Conservation (phyloP, 2,329 filamentous ascomycete species). For the Microcyclospora tardicrescens region DNA sequence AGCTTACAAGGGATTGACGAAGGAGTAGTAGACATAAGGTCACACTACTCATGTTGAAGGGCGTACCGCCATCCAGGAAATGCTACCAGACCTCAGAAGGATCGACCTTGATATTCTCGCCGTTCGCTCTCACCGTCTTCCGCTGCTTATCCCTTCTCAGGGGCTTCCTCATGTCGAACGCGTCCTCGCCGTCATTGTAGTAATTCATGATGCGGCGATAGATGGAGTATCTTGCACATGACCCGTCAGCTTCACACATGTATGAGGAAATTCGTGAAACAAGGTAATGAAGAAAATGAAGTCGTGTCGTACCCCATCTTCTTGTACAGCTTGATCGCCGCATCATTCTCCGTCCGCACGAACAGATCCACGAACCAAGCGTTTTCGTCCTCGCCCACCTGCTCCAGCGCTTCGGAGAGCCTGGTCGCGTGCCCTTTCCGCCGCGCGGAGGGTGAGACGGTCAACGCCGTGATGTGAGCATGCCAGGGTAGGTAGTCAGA, state of each 20-base stretch:
- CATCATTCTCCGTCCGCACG: slow-evolving; percentile 74
- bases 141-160: slow-evolving; percentile 65
- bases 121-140: slow-evolving; percentile 67
- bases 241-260: neutral
- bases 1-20: no score
- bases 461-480: slow-evolving; percentile 91
- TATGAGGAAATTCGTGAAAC: neutral
- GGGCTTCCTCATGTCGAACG: slow-evolving; percentile 92
- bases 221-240: slow-evolving; percentile 51
- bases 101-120: slow-evolving; percentile 62
- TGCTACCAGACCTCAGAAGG: slow-evolving; percentile 73
- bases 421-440: slow-evolving; percentile 77
- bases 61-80: no score
- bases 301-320: slow-evolving; percentile 55
- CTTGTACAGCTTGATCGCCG: slow-evolving; percentile 79
- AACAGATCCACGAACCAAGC: slow-evolving; percentile 96
- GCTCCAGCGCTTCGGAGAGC: slow-evolving; percentile 68
- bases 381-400: slow-evolving; percentile 65
- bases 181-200: slow-evolving; percentile 91
- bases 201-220: slow-evolving; percentile 83
- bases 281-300: neutral
- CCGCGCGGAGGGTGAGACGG: slow-evolving; percentile 75
- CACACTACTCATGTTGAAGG: no score
- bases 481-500: slow-evolving; percentile 93
- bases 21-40: no score